Percentiles rank a stretch among this genome's conserved stretches.
These are phyloP conservation scores for Zygnema circumcarinatum DNA, from an alignment of 139 green algal genomes.

Conservation along the genomic window DNA sequence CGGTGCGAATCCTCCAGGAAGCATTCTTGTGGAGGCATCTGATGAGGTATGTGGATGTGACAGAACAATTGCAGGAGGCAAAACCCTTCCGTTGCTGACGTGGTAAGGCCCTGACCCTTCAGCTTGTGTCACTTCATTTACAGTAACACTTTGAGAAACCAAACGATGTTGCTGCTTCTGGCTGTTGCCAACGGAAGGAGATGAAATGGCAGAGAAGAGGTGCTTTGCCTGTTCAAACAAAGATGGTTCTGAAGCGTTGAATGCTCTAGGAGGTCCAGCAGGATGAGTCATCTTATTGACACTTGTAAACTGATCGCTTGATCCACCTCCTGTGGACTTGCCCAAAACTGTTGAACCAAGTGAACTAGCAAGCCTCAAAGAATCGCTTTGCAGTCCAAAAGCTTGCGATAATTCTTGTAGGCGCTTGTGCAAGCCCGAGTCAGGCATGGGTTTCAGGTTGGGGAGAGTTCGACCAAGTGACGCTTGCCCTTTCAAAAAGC, in stretches of 20 bases:
- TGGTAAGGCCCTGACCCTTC: no score
- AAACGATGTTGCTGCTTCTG: not conserved
- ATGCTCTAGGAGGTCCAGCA: not conserved
- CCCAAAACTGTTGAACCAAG: not conserved
- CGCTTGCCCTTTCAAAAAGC: not conserved
- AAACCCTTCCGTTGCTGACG: not conserved
- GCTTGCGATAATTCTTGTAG: not conserved
- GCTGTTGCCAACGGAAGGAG: not conserved
- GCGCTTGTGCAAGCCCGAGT: not conserved
- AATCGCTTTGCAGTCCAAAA: not conserved
- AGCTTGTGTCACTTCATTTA: not conserved
- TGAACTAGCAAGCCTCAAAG: not conserved
- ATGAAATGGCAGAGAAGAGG: not conserved
- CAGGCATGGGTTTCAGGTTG: not conserved
- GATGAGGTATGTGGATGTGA: not conserved
- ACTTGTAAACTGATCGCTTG: not conserved
- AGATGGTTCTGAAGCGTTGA: no score
- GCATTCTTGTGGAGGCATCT: not conserved
- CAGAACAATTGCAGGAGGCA: not conserved
- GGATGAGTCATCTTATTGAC: not conserved
- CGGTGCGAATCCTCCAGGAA: not conserved
- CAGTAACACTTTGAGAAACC: not conserved
- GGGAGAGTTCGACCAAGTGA: not conserved
- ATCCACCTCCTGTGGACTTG: not conserved
- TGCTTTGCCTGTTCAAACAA: not conserved